Base-by-base conservation (phyloP, 257 asterid species). In the Solanum rostratum region DNA sequence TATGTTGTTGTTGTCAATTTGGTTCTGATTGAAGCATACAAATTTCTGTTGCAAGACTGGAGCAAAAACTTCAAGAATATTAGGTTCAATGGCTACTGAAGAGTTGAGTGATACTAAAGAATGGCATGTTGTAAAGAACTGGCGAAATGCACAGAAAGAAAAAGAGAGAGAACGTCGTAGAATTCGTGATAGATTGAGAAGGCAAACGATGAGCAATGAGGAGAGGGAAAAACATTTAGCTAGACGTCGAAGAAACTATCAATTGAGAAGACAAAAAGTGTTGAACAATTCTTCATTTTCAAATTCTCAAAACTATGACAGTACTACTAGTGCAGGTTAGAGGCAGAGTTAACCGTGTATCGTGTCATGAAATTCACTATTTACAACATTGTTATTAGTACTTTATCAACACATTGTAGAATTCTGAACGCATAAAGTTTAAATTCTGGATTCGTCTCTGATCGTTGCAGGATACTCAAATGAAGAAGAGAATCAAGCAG, bases 221-320 rank as follows among this genome's bases (percentile, higher is more conserved):
- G 91, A 90, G 86, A 86, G 90, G 59, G 91, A 88, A 70, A 90
- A 79, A 68, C 91, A 90, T 74, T 83, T 90, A 39, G 90, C 91
- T 7, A 88, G 91, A 43, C 87, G 90, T 20, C 89, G 90, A 7
- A 71, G 83, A 63, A 90, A 90, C 46, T 90, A 88, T 60, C 92
- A 88, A 24, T 68, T 88, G 49, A 69, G 89, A 68, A 90, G 91
- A 60, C 88, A 87, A 33, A 86, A 86, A 83, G 89, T 87, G 30
- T 84, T 84, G 62, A 84, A 79, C 83, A 84, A 1, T 52, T 50
- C 63, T 78, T 76, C 63, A 27, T 76, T 50, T 76, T 49, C 29
- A 4, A 4, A 16, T 78, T 78, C 6, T 27, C 82, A 78, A 16
- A 49, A 50, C 16, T 78, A 27, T 78, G 63, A 78, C 6, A 76